Conservation (phyloP, 2,329 filamentous ascomycete genomes). For the Sphaerulina populicola region DNA sequence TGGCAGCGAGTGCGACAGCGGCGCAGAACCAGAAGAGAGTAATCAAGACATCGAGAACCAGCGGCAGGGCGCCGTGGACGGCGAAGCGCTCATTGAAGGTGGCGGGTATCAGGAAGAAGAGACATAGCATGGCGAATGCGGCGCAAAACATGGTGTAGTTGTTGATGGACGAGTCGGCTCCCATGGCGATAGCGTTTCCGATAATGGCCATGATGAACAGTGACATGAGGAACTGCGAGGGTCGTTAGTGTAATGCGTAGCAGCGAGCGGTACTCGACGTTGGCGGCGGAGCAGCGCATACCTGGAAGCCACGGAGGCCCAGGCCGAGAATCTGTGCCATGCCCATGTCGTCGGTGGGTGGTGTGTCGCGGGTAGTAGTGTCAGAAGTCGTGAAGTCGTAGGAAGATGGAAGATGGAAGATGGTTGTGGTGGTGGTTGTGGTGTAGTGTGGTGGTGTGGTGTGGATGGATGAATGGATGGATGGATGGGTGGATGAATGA, state of each 20-base stretch:
- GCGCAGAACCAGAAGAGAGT: conserved; percentile 62
- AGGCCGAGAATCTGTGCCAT: conserved; percentile 22
- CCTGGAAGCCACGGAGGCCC: conserved; percentile 23
- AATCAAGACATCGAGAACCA: conserved; percentile 52
- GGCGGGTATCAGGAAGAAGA: conserved; percentile 54
- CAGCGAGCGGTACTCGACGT: background rate
- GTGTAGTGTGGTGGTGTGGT: no score
- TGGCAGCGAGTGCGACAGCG: conserved; percentile 61
- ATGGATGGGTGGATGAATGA: no score
- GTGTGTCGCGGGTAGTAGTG: background rate
- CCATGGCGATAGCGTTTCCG: conserved; percentile 55
- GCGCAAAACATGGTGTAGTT: conserved; percentile 58
- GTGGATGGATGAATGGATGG: no score
- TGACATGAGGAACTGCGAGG: conserved; percentile 49
- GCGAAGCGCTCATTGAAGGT: conserved; percentile 48
- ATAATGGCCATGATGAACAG: conserved; percentile 53
- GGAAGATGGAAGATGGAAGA: no score
- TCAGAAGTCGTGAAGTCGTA: no score
- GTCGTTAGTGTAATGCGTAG: background rate
- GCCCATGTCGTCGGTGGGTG: conserved; percentile 5
- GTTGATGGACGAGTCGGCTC: conserved; percentile 44
- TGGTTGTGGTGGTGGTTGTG: no score
- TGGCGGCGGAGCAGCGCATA: background rate
- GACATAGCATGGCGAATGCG: conserved; percentile 56
- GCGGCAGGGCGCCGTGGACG: conserved; percentile 44